Percentiles rank a stretch among this genome's conserved stretches.
Conservation (phyloP, 257 asterid genomes). For the Galeopsis tetrahit region DNA sequence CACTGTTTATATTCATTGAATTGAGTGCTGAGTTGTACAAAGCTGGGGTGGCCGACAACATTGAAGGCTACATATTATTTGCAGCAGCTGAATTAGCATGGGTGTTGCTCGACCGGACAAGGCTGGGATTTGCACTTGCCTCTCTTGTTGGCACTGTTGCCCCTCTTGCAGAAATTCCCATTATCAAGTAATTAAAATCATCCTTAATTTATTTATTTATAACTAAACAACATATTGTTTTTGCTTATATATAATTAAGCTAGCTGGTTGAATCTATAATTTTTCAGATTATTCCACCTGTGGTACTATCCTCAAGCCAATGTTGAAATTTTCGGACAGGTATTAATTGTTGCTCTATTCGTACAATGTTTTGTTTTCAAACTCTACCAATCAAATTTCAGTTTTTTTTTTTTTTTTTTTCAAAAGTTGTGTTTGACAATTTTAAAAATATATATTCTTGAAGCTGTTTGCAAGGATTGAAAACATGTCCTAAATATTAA, state of each 20-base stretch:
- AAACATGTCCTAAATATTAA: no score
- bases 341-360: conserved; percentile 19
- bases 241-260: no score
- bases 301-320: conserved; percentile 85
- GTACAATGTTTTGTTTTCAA: no score
- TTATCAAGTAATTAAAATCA: conserved; percentile 51
- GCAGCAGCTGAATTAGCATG: conserved; percentile 68
- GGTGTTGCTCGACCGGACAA: conserved; percentile 60
- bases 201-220: not conserved
- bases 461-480: no score
- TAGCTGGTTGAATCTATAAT: not conserved
- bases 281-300: conserved; percentile 59
- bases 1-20: conserved; percentile 61
- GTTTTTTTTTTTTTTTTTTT: no score
- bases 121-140: conserved; percentile 67
- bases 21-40: conserved; percentile 77
- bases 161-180: conserved; percentile 76
- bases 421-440: no score
- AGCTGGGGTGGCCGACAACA: conserved; percentile 63
- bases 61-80: conserved; percentile 67
- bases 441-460: no score
- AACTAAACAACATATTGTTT: no score
- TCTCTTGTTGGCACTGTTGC: conserved; percentile 62
- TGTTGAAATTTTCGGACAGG: conserved; percentile 72
- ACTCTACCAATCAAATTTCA: no score